Evolutionary conservation across 176 grass and related monocot genomes (phyloP), one percentile per base, ranked within the genome.

Genomic region (Lolium rigidum): DNA sequence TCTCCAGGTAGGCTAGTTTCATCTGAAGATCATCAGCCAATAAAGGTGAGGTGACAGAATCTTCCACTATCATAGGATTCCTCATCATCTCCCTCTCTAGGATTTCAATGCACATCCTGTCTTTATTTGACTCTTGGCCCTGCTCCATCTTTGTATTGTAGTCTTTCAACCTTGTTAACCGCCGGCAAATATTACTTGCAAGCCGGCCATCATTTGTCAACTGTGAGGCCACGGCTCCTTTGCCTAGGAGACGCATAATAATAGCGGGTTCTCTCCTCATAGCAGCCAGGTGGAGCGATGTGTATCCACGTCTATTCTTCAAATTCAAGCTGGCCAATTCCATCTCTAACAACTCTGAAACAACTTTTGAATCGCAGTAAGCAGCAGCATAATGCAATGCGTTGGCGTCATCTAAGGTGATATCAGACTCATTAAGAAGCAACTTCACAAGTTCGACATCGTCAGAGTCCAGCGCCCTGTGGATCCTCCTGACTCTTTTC

Each of bases 371-470:
- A 80, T 99, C 97, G 80, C 97, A 99, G 72, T 97, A 99, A 22
- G 97, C 80, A 83, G 91, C 87, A n/a, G 89, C 92, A 85, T 99
- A 94, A 81, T 97, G 97, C 79, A 99, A 77, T 73, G 94, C 97
- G 74, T 91, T 85, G 63, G 97, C 94, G 69, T 97, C 94, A 85
- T 99, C 92, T 22, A 99, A 82, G 37, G 94, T 99, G 69, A 97
- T 94, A 28, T 92, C 89, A 56, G 97, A 99, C 83, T 99, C 97
- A 59, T 85, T 94, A 75, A 99, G 90, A 81, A 99, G 94, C 85
- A 99, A 88, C 87, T 90, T 97, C 79, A 99, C 97, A 82, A 99
- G 94, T 68, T 99, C 94, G 15, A 99, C 89, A 91, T 99, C 97
- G 83, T 99, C 97, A 77, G 84, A 94, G 86, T 99, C 97, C 4